Percentiles rank a stretch among this genome's conserved stretches.
These are phyloP conservation scores for Aspergillus flavus DNA, from an alignment of 2,329 filamentous ascomycete species.

Conservation along the genomic window DNA sequence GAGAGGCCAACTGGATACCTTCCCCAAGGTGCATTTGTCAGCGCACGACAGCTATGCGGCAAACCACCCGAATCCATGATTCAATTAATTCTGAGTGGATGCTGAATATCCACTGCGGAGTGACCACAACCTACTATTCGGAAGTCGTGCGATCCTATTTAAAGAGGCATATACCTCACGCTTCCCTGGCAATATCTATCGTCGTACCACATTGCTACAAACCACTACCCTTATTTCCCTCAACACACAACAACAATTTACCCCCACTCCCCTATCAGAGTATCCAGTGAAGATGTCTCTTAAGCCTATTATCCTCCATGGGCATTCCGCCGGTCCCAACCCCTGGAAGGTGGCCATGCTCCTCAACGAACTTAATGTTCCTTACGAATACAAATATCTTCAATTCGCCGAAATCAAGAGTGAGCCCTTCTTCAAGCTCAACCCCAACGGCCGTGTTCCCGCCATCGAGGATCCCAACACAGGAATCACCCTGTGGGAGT, in stretches of 20 bases:
- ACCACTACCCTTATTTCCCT: background rate
- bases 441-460: conserved; percentile 39
- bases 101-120: background rate
- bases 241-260: background rate
- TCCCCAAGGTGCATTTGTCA: background rate
- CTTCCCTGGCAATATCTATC: background rate
- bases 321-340: conserved; percentile 29
- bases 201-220: background rate
- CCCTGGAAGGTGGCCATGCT: conserved; percentile 35
- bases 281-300: conserved; percentile 19
- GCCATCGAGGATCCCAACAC: conserved; percentile 42
- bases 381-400: conserved; percentile 29
- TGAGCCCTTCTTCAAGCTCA: conserved; percentile 30
- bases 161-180: background rate
- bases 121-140: background rate
- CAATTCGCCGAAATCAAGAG: conserved; percentile 30
- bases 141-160: background rate
- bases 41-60: background rate
- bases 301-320: conserved; percentile 21
- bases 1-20: background rate
- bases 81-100: background rate
- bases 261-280: background rate
- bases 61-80: background rate
- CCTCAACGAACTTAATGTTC: conserved; percentile 35
- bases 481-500: conserved; percentile 47